These are phyloP conservation scores for Syzygium jambos DNA, from an alignment of 345 rosid genomes.

Conservation along the genomic window DNA sequence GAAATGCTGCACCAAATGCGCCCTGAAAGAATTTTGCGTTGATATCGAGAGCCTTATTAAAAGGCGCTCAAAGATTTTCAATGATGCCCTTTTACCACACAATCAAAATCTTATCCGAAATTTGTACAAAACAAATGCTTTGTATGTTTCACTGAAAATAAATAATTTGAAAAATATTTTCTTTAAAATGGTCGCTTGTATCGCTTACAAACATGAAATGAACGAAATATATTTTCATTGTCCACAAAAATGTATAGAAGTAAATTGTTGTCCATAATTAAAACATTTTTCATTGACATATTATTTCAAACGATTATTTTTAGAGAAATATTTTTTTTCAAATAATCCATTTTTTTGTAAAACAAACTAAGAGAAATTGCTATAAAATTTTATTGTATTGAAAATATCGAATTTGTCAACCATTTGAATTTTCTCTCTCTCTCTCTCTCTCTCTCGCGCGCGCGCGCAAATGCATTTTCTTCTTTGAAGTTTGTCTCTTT, in stretches of 20 bases:
- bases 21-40: not conserved
- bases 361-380: not conserved
- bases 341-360: not conserved
- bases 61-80: not conserved
- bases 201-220: not conserved
- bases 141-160: accelerated
- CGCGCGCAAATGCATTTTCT: not conserved
- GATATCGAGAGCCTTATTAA: not conserved
- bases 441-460: not conserved
- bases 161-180: not conserved
- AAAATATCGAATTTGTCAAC: not conserved
- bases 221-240: not conserved
- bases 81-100: not conserved
- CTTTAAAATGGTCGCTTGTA: not conserved
- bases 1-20: accelerated
- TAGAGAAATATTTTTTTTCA: not conserved
- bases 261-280: not conserved
- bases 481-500: not conserved
- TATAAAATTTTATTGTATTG: not conserved
- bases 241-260: not conserved
- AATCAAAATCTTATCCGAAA: not conserved
- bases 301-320: not conserved
- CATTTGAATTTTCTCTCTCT: not conserved
- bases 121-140: not conserved
- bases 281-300: not conserved